Conservation (phyloP, 2,329 filamentous ascomycete genomes). For the Aspergillus phoenicis region DNA sequence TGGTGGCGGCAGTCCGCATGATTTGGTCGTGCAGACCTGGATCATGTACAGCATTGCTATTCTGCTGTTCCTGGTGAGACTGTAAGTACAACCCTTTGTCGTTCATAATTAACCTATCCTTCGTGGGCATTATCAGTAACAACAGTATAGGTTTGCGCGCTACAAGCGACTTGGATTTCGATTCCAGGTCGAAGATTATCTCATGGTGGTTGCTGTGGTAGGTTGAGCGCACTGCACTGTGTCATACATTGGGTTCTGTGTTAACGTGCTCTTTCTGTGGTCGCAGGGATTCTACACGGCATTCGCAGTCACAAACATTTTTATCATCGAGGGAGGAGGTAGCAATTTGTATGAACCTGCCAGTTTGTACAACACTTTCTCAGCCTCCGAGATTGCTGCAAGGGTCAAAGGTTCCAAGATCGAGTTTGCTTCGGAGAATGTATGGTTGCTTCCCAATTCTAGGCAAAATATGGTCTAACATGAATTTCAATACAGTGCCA, state of each 20-base stretch:
- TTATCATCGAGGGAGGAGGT: constrained; percentile 4
- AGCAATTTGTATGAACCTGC: neutral
- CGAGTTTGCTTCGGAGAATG: constrained; percentile 9
- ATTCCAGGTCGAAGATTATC: constrained; percentile 7
- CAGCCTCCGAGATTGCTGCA: neutral
- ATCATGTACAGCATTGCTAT: constrained; percentile 11
- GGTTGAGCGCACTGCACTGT: neutral
- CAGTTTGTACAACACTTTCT: neutral
- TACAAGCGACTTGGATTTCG: constrained; percentile 2
- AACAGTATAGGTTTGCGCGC: neutral
- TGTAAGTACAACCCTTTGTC: neutral
- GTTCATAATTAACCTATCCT: neutral
- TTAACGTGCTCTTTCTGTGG: neutral
- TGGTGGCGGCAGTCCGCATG: constrained; percentile 3
- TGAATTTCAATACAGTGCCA: neutral
- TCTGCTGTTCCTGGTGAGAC: constrained; percentile 3
- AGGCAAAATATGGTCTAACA: neutral
- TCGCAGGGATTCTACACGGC: constrained; percentile 6
- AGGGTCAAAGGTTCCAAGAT: constrained; percentile 9
- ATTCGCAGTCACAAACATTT: constrained; percentile 5
- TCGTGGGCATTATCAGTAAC: neutral
- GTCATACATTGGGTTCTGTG: neutral
- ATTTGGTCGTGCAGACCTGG: constrained; percentile 8
- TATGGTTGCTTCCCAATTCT: neutral
- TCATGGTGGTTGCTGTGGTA: constrained; percentile 7